Percentiles rank a stretch among this genome's conserved stretches.
Evolutionary conservation across 495 filamentous ascomycete genomes (phyloP).

Genomic region (Aspergillus bertholletiae): DNA sequence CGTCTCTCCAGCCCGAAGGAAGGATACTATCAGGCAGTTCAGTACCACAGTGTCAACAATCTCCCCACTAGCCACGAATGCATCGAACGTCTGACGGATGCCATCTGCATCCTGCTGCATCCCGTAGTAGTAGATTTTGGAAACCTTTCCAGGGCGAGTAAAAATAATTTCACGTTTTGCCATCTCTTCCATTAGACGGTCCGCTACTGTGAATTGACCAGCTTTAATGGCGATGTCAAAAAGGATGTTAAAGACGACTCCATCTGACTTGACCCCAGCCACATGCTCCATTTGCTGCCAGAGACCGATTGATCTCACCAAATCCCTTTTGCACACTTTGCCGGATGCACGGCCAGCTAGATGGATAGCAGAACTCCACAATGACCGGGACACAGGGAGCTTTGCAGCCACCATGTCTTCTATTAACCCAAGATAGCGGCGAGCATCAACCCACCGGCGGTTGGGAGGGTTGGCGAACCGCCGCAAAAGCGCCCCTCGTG

Average conservation of each 20-base stretch:
- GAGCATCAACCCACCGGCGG: conserved; percentile 40
- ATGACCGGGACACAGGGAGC: conserved; percentile 56
- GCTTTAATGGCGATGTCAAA: conserved; percentile 86
- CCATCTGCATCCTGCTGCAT: conserved; percentile 63
- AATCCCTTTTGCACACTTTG: conserved; percentile 57
- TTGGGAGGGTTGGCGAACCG: conserved; percentile 54
- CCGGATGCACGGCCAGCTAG: conserved; percentile 70
- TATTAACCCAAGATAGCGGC: conserved; percentile 78
- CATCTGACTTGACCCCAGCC: conserved; percentile 58
- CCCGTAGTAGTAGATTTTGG: conserved; percentile 79
- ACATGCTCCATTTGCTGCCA: conserved; percentile 85
- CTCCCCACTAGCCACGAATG: conserved; percentile 75
- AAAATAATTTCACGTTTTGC: conserved; percentile 56
- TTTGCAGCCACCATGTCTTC: conserved; percentile 72
- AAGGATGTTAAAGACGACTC: conserved; percentile 84
- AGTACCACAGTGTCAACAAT: conserved; percentile 84
- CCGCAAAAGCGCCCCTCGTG: conserved; percentile 63
- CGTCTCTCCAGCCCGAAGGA: conserved; percentile 69
- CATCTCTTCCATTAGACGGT: conserved; percentile 84
- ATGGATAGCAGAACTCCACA: conserved; percentile 83
- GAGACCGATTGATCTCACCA: conserved; percentile 69
- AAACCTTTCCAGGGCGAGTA: conserved; percentile 73
- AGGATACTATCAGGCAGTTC: conserved; percentile 77
- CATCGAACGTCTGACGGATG: conserved; percentile 66
- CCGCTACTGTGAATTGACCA: conserved; percentile 74